phyloP scores from a whole-genome alignment of 2,329 filamentous ascomycete genomes.

The Ophiostoma australiae region DNA sequence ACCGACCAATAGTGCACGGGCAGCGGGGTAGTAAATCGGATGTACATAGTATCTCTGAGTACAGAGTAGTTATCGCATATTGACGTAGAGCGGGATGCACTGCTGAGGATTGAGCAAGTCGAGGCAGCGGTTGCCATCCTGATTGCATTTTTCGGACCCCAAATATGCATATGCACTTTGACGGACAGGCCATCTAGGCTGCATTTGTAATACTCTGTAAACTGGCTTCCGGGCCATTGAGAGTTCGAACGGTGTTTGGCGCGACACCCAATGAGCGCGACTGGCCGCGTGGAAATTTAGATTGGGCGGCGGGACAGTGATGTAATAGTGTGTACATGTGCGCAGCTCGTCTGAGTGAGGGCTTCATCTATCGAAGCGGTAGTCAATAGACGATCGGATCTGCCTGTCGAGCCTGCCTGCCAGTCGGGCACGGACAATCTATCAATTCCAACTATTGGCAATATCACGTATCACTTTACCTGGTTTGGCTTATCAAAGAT shows the following conservation, averaged over 20 bases:
- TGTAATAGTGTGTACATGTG: neutral
- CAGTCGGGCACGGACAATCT: neutral
- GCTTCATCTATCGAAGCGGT: neutral
- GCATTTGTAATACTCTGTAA: neutral
- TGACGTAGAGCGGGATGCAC: neutral
- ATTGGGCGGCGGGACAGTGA: neutral
- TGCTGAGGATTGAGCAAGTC: neutral
- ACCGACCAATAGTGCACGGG: conserved; percentile 8
- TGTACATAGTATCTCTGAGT: neutral
- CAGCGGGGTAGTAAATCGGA: neutral
- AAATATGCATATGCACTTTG: neutral
- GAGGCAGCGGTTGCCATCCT: neutral
- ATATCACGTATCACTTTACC: neutral
- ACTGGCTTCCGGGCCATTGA: neutral
- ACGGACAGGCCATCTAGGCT: neutral
- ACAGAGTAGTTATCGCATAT: neutral
- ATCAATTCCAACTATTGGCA: neutral
- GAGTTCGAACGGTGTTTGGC: neutral
- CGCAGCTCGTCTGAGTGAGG: neutral
- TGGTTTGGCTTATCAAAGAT: neutral
- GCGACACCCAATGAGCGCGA: neutral
- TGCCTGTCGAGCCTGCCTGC: neutral
- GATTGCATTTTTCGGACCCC: neutral
- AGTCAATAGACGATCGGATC: neutral
- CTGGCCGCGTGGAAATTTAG: neutral